phyloP scores from a whole-genome alignment of 2,329 filamentous ascomycete genomes.

The Fusarium temperatum region DNA sequence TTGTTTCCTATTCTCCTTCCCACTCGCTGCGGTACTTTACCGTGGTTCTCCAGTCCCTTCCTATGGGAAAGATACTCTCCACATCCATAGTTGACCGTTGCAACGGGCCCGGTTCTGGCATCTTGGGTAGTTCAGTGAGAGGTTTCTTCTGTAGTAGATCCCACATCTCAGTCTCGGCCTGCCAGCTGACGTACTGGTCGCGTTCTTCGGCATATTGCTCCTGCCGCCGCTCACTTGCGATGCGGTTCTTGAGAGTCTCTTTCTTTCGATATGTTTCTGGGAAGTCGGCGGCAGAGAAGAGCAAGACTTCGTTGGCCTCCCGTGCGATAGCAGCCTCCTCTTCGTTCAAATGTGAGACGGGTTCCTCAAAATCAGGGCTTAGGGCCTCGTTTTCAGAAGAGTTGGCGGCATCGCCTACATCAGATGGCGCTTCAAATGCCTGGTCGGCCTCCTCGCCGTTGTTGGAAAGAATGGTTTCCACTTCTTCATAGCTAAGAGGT shows the following conservation, averaged over 20 bases:
- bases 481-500: conserved; percentile 28
- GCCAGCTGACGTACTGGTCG: conserved; percentile 52
- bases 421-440: neutral
- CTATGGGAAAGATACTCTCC: conserved; percentile 49
- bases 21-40: conserved; percentile 53
- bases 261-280: conserved; percentile 50
- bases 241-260: conserved; percentile 49
- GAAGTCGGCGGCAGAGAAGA: conserved; percentile 53
- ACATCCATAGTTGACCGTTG: conserved; percentile 45
- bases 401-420: neutral
- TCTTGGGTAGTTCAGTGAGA: conserved; percentile 46
- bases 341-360: conserved; percentile 23
- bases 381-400: conserved; percentile 16
- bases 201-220: conserved; percentile 55
- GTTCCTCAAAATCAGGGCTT: conserved; percentile 29
- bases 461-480: conserved; percentile 18
- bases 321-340: conserved; percentile 45
- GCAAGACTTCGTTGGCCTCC: conserved; percentile 55
- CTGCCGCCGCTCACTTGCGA: conserved; percentile 53
- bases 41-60: conserved; percentile 52
- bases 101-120: conserved; percentile 42
- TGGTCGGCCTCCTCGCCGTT: conserved; percentile 16
- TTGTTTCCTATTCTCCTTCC: conserved; percentile 45
- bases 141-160: conserved; percentile 52
- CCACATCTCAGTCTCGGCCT: conserved; percentile 59